phyloP scores from a whole-genome alignment of 768 basidiomycete species.

The Boletus barrowsii region DNA sequence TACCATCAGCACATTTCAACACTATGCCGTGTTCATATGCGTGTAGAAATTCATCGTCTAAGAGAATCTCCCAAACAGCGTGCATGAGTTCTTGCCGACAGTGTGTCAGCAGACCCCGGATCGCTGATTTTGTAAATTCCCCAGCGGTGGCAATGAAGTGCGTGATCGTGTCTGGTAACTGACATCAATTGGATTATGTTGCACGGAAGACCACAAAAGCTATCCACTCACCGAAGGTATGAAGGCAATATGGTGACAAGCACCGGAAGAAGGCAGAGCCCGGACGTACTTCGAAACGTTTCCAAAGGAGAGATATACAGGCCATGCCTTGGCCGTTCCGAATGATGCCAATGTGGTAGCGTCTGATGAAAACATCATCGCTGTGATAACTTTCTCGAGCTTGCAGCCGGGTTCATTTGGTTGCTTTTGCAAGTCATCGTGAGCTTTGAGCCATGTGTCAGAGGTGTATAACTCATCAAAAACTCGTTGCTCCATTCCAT shows the following conservation, averaged over 20 bases:
- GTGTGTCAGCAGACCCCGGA: neutral
- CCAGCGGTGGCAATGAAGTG: neutral
- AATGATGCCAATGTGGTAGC: neutral
- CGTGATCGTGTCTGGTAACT: neutral
- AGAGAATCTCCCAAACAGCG: neutral
- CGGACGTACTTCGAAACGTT: neutral
- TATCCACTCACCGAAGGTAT: neutral
- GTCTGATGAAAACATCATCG: neutral
- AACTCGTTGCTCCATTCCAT: too few relatives aligned
- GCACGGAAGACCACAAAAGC: neutral
- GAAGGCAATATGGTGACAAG: neutral
- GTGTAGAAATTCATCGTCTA: neutral
- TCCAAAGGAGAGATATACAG: neutral
- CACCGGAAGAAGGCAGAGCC: neutral
- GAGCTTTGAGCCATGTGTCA: neutral
- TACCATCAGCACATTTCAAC: neutral
- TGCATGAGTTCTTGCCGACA: neutral
- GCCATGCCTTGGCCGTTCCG: neutral
- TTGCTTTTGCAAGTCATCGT: neutral
- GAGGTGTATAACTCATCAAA: neutral
- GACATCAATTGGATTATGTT: neutral
- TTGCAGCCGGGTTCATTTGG: neutral
- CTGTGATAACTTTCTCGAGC: neutral
- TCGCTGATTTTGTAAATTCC: neutral
- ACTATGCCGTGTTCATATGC: neutral